Evolutionary conservation across 139 green algal genomes (phyloP), one percentile per base, ranked within the genome.

Genomic region (Tetradesmus lagerheimii): DNA sequence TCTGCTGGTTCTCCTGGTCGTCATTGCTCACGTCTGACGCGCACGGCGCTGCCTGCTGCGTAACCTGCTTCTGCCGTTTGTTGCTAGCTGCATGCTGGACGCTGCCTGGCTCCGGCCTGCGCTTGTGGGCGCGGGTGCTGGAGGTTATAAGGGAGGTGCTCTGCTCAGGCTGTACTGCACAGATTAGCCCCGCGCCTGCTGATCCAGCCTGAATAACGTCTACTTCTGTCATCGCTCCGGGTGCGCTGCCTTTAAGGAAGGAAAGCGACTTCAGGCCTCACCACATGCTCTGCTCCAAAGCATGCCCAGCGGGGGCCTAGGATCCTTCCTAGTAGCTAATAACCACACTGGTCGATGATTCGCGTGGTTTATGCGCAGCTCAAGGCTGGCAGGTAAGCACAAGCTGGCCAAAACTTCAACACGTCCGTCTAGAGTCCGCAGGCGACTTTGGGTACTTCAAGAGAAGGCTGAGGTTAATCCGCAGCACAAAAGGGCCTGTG

Each of bases 1-100:
- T 87, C 37, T 86, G 80, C 43, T 74, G 83, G 38, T 88, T 88
- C 64, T 88, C 83, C 64, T 88, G 83, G 25, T 88, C 83, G 31
- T 80, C 83, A 25, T 80, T 64, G 62, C 71, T 38, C 27, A 84
- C 78, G 39, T 84, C 78, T 23, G 78, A 84, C 1, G 75, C 23
- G 43, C 50, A 87, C 20, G 29, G 29, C 12, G 71, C 50, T 47
- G 31, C 37, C 34, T 87, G 81, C 43, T 87, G 57, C 57, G 57
- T 11, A 71, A 71, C 31, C 3, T 71, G 57, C 57, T 71, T 71
- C 57, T 71, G 12, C 25, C 57, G 57, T n/a, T 71, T 71, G 25
- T 71, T 71, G 57, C 57, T 71, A n/a, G 25, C 57, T 31, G 57
- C 57, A n/a, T 31, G 57, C 57, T 71, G 57, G 23, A 1, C 57